A percentile compares a stretch with the other conserved stretches of the same genome.
Conservation (phyloP, 2,329 filamentous ascomycete genomes). For the Ophiosphaerella korrae region DNA sequence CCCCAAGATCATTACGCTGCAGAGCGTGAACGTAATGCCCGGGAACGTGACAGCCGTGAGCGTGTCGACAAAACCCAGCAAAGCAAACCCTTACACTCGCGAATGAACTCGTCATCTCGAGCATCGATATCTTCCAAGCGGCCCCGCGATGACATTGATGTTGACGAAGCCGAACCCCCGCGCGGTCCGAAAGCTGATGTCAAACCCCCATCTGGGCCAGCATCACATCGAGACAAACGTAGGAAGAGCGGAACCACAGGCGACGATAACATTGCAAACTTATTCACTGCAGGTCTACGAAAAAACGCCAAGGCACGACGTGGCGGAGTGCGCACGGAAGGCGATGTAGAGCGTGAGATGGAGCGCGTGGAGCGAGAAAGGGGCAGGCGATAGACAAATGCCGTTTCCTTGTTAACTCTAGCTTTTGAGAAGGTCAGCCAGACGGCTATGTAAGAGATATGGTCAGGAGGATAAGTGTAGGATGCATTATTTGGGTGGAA, state of each 20-base stretch:
- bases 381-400: constrained; percentile 20
- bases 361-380: constrained; percentile 40
- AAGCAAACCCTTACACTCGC: constrained; percentile 23
- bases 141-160: constrained; percentile 31
- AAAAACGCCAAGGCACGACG: constrained; percentile 38
- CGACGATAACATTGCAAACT: constrained; percentile 33
- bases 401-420: too few relatives aligned
- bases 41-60: constrained; percentile 36
- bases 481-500: background rate
- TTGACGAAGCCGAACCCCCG: constrained; percentile 4
- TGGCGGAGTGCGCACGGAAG: constrained; percentile 41
- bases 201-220: constrained; percentile 34
- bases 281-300: constrained; percentile 36
- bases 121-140: constrained; percentile 33
- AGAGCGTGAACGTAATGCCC: constrained; percentile 63
- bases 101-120: constrained; percentile 24
- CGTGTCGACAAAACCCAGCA: constrained; percentile 28
- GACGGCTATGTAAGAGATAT: background rate
- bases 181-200: constrained; percentile 20
- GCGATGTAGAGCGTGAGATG: constrained; percentile 39
- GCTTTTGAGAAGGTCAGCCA: background rate
- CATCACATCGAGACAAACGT: constrained; percentile 39
- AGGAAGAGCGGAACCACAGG: constrained; percentile 31
- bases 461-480: background rate
- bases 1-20: constrained; percentile 66